Percentiles rank a stretch among this genome's conserved stretches.
phyloP scores from a whole-genome alignment of 2,329 filamentous ascomycete species.

The Volutella citrinella region DNA sequence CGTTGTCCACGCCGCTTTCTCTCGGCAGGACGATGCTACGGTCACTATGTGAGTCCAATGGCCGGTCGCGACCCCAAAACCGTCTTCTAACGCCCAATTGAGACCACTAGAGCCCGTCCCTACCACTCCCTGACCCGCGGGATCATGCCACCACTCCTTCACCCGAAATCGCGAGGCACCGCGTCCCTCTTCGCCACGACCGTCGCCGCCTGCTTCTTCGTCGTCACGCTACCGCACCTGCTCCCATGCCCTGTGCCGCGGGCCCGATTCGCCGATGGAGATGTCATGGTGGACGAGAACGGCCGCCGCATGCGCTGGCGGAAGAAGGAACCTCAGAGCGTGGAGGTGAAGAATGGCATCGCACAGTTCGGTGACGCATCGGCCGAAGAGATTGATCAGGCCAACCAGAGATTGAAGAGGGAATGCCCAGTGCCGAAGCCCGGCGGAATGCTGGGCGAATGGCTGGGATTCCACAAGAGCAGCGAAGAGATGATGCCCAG shows the following conservation, averaged over 20 bases:
- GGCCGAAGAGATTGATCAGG: conserved; percentile 32
- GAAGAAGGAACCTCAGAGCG: conserved; percentile 30
- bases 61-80: conserved; percentile 8
- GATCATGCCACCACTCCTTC: conserved; percentile 80
- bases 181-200: conserved; percentile 95
- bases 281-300: conserved; percentile 44
- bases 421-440: conserved; percentile 95
- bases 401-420: conserved; percentile 49
- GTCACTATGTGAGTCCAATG: conserved; percentile 24
- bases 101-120: conserved; percentile 21
- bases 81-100: conserved; percentile 23
- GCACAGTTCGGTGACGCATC: conserved; percentile 44
- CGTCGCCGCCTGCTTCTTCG: conserved; percentile 82
- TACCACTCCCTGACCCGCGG: conserved; percentile 9
- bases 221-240: conserved; percentile 85
- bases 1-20: conserved; percentile 19
- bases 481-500: conserved; percentile 21
- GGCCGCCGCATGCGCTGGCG: conserved; percentile 44
- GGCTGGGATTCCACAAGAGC: conserved; percentile 64
- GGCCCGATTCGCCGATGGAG: conserved; percentile 70
- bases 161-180: conserved; percentile 90
- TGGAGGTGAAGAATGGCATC: conserved; percentile 43
- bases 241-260: conserved; percentile 87
- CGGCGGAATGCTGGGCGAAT: conserved; percentile 69
- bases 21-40: conserved; percentile 23